These are phyloP conservation scores for Thelonectria blattea DNA, from an alignment of 2,329 filamentous ascomycete genomes.

Conservation along the genomic window DNA sequence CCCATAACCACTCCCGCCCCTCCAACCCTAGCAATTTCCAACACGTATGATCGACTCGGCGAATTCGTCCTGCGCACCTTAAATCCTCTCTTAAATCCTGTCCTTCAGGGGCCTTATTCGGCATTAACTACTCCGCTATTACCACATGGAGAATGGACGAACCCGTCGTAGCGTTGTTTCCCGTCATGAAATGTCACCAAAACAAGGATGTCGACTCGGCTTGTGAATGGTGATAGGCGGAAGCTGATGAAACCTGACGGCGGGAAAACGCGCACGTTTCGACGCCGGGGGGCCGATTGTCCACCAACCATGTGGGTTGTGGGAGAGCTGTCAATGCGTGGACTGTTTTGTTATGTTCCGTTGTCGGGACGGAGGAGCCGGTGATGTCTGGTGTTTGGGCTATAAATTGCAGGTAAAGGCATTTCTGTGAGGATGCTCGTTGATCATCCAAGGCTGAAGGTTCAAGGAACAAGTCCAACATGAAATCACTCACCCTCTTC, in stretches of 20 bases:
- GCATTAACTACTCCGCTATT: slow-evolving; percentile 3
- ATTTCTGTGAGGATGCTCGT: no score
- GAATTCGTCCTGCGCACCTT: neutral
- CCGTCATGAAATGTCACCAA: neutral
- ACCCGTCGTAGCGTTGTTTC: neutral
- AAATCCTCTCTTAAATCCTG: no score
- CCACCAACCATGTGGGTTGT: slow-evolving; percentile 7
- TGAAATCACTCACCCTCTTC: slow-evolving; percentile 11
- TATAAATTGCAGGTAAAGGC: neutral
- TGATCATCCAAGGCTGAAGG: no score
- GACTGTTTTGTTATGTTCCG: neutral
- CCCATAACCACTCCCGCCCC: neutral
- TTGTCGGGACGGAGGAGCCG: neutral
- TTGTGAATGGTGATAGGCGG: slow-evolving; percentile 6
- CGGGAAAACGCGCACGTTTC: slow-evolving; percentile 1
- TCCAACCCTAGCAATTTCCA: neutral
- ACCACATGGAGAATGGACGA: slow-evolving; percentile 4
- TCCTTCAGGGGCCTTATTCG: neutral
- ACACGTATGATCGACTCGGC: neutral
- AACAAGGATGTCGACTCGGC: neutral
- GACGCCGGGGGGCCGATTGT: neutral
- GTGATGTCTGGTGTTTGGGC: neutral
- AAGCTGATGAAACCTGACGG: neutral
- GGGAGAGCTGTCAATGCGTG: neutral
- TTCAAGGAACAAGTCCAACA: neutral